Conservation (phyloP, 805 yeast genomes). For the Metschnikowia gruessii region DNA sequence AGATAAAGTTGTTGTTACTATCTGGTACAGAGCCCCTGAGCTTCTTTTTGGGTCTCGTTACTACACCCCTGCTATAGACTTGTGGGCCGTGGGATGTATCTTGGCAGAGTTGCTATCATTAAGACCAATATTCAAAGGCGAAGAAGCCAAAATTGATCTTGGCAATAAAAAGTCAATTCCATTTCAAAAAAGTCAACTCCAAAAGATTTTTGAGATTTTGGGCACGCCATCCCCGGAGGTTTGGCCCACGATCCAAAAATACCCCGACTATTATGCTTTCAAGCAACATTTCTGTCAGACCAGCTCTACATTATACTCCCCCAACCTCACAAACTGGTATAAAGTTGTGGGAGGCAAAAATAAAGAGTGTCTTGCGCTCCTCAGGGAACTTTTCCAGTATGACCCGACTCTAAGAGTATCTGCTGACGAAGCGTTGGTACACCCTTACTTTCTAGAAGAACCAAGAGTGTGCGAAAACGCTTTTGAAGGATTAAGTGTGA, state of each 20-base stretch:
- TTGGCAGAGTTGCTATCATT: conserved; percentile 86
- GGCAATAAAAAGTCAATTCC: conserved; percentile 84
- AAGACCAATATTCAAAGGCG: conserved; percentile 95
- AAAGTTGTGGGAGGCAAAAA: conserved; percentile 76
- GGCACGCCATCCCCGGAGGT: conserved; percentile 79
- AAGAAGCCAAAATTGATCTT: conserved; percentile 89
- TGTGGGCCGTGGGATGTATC: conserved; percentile 96
- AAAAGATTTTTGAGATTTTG: conserved; percentile 85
- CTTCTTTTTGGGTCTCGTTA: conserved; percentile 86
- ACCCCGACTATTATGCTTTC: conserved; percentile 69
- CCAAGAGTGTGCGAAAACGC: conserved; percentile 73
- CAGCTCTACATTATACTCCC: conserved; percentile 50
- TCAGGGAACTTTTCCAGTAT: conserved; percentile 66
- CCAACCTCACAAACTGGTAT: conserved; percentile 81
- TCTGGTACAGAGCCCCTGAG: conserved; percentile 97
- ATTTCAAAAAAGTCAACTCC: conserved; percentile 88
- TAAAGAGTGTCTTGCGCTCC: conserved; percentile 61
- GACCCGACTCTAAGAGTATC: conserved; percentile 81
- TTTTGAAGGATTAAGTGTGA: conserved; percentile 68
- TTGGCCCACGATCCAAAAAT: conserved; percentile 77
- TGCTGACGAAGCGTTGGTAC: conserved; percentile 72
- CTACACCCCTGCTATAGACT: conserved; percentile 87
- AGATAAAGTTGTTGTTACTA: conserved; percentile 94
- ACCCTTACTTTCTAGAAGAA: conserved; percentile 71
- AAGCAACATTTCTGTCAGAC: conserved; percentile 48